Conservation (phyloP, 2,329 filamentous ascomycete genomes). For the Penicillium sp. region DNA sequence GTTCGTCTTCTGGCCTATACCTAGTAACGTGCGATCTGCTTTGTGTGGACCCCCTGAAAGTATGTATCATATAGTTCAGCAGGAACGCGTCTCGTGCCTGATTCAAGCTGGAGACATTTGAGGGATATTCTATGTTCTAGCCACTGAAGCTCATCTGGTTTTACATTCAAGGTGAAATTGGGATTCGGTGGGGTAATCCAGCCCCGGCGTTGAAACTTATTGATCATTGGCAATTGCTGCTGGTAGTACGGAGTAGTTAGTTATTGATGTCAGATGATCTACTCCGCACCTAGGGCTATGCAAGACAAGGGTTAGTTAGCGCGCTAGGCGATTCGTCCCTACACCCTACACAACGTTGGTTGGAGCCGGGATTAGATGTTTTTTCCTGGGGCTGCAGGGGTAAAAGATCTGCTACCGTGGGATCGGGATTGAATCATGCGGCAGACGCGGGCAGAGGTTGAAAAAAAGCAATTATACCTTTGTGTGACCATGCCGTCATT, state of each 20-base stretch:
- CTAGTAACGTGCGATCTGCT: neutral
- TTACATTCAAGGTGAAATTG: too few relatives aligned
- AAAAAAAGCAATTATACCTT: neutral
- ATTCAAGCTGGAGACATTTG: neutral
- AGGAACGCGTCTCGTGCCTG: conserved; percentile 1
- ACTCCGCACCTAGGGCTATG: neutral
- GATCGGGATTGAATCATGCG: conserved; percentile 1
- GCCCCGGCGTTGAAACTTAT: neutral
- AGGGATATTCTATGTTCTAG: neutral
- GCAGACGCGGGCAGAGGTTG: too few relatives aligned
- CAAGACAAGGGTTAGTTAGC: neutral
- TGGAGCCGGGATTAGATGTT: neutral
- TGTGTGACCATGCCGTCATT: neutral
- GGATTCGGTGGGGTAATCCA: too few relatives aligned
- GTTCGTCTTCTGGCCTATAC: neutral
- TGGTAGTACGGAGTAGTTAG: too few relatives aligned
- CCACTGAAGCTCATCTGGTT: too few relatives aligned
- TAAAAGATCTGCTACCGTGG: neutral
- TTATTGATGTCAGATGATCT: neutral
- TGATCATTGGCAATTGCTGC: too few relatives aligned
- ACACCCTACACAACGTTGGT: neutral
- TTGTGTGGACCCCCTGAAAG: neutral
- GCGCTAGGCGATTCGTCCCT: neutral
- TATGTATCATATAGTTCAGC: neutral
- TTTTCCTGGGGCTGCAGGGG: neutral